Base-by-base conservation (phyloP, 148 eudicot species). In the Drosera capensis region DNA sequence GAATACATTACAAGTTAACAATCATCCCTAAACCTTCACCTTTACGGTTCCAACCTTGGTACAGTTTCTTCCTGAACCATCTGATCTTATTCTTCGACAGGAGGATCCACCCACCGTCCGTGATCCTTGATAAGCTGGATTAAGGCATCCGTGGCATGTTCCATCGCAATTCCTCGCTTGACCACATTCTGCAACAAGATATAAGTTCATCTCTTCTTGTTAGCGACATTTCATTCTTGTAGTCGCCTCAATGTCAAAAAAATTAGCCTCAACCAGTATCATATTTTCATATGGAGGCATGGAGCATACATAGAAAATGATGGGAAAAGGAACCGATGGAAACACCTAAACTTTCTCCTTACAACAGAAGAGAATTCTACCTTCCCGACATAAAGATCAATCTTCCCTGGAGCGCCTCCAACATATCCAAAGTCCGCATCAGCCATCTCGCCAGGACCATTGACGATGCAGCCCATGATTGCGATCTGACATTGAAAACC, bases 401-500 rank as follows among this genome's bases (percentile, higher is more conserved):
- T 90, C 72, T 90, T 90, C 50, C 99, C 99, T 31, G 99, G 99
- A 58, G 95, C 83, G 47, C 99, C 99, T 46, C 95, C 99, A 30
- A 90, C 99, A 30, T 90, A 90, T 30, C 99, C 99, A 42, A 90
- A 90, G 75, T 90, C 95, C 46, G 99, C 99, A 78, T 90, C 99
- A 44, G 95, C 99, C 99, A 90, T 90, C 70, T 90, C 99, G 53
- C 99, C 99, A 7, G 95, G 99, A 49, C 99, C 99, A 57, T 90
- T 90, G 35, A 90, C 99, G 63, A 90, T 90, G 77, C 99, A 90
- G 47, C 99, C 99, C 99, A 90, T 90, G 63, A 90, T 90, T 22
- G 99, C 99, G 62, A 90, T 90, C 99, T 90, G 78, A 45, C 43
- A 35, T 25, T 35, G 13, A 7, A 26, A 23, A 47, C 11, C 16